phyloP scores from a whole-genome alignment of 2,329 filamentous ascomycete genomes.

The Coleophoma cylindrospora region DNA sequence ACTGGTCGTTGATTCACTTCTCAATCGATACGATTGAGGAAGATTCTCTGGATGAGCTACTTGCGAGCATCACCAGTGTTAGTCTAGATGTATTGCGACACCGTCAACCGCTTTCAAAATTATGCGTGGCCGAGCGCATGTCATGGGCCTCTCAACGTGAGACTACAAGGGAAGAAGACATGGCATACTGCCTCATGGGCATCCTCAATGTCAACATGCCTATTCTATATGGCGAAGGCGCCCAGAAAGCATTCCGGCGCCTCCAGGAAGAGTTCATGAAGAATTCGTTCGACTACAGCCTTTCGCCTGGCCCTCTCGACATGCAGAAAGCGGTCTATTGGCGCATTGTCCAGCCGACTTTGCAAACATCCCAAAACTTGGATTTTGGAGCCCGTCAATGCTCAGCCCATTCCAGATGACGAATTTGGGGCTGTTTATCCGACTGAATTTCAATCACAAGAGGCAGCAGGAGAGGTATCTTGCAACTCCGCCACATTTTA shows the following conservation, averaged over 20 bases:
- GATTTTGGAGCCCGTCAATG: no score
- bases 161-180: constrained; percentile 31
- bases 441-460: no score
- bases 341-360: no score
- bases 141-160: constrained; percentile 29
- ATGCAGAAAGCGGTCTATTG: no score
- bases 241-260: constrained; percentile 22
- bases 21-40: neutral
- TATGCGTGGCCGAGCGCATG: constrained; percentile 18
- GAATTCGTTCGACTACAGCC: constrained; percentile 4
- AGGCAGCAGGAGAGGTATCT: no score
- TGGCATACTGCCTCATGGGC: constrained; percentile 37
- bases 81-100: neutral
- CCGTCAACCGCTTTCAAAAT: neutral
- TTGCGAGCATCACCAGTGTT: neutral
- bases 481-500: no score
- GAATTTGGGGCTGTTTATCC: no score
- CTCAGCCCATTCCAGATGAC: no score
- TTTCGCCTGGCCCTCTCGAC: no score
- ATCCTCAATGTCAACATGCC: constrained; percentile 38
- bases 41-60: neutral
- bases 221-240: constrained; percentile 36
- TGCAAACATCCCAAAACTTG: no score
- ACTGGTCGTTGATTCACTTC: neutral
- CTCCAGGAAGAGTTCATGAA: constrained; percentile 20